Evolutionary conservation across 2,329 filamentous ascomycete species (phyloP).

Genomic region (Pseudocercospora musae): DNA sequence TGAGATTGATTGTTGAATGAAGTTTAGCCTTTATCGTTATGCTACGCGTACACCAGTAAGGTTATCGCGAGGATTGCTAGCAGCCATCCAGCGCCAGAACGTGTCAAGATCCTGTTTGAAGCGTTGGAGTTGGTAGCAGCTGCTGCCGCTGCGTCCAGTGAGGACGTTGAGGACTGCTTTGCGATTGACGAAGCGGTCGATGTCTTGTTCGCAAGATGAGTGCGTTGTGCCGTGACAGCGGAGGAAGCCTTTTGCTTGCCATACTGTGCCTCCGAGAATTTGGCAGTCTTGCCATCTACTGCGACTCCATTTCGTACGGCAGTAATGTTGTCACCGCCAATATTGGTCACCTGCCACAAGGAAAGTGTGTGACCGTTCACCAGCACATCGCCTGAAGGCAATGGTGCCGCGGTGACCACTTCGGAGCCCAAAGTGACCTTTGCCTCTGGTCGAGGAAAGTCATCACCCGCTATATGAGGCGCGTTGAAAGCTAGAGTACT

Average conservation of each 20-base stretch:
- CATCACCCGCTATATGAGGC: neutral
- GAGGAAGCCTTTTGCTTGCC: neutral
- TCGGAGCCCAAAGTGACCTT: neutral
- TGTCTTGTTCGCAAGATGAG: neutral
- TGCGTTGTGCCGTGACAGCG: neutral
- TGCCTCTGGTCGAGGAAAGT: neutral
- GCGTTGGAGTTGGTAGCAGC: neutral
- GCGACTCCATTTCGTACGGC: neutral
- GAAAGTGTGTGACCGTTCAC: neutral
- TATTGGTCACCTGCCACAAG: neutral
- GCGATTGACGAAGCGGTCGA: neutral
- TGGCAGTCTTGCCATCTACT: neutral
- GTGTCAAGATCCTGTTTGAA: neutral
- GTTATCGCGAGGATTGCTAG: neutral
- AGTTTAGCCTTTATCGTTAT: neutral
- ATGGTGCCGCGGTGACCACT: neutral
- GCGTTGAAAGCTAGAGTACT: neutral
- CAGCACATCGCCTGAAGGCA: neutral
- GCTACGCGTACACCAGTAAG: neutral
- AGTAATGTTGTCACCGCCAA: neutral
- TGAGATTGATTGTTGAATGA: neutral
- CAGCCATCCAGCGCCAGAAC: neutral
- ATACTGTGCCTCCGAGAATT: neutral
- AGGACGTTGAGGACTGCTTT: neutral
- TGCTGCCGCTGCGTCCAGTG: neutral